These are phyloP conservation scores for Pseudocercospora ulei DNA, from an alignment of 2,329 filamentous ascomycete genomes.

Conservation along the genomic window DNA sequence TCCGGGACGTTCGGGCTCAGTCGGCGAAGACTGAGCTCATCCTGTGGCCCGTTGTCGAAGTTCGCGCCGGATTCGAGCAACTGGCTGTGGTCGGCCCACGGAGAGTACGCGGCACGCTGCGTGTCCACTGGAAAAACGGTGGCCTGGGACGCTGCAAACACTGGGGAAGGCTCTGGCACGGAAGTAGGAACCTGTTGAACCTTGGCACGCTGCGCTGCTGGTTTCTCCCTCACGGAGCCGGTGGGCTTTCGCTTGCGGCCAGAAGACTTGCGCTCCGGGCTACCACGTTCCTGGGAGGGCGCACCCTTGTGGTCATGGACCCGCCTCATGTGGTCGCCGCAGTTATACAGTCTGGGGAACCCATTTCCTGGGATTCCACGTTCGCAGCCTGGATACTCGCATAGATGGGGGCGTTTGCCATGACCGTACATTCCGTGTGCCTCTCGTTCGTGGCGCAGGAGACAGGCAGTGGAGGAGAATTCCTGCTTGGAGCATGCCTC, in stretches of 20 bases:
- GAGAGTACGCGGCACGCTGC: constrained; percentile 19
- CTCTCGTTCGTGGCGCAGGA: constrained; percentile 89
- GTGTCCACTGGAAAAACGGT: constrained; percentile 9
- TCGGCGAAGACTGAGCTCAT: constrained; percentile 23
- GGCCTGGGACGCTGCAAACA: constrained; percentile 9
- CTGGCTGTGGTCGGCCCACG: constrained; percentile 27
- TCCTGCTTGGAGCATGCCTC: constrained; percentile 71
- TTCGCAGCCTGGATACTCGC: constrained; percentile 79
- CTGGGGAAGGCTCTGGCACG: constrained; percentile 8
- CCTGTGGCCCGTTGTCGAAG: constrained; percentile 23
- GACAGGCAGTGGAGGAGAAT: constrained; percentile 90
- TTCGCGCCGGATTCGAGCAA: constrained; percentile 25
- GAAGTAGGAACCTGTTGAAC: constrained; percentile 13
- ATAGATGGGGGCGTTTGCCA: constrained; percentile 83
- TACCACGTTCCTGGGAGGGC: constrained; percentile 9
- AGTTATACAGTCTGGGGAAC: constrained; percentile 91
- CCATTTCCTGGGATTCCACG: constrained; percentile 72
- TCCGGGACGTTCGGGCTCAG: constrained; percentile 27
- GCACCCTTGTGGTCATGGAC: constrained; percentile 57
- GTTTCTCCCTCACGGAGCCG: constrained; percentile 19
- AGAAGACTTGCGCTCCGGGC: constrained; percentile 19
- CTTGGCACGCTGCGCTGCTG: constrained; percentile 20
- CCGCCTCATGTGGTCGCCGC: constrained; percentile 92
- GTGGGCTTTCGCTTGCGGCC: constrained; percentile 30
- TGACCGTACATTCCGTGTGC: constrained; percentile 93